Evolutionary conservation across 495 filamentous ascomycete species (phyloP).

Genomic region (Daldinia childiae): DNA sequence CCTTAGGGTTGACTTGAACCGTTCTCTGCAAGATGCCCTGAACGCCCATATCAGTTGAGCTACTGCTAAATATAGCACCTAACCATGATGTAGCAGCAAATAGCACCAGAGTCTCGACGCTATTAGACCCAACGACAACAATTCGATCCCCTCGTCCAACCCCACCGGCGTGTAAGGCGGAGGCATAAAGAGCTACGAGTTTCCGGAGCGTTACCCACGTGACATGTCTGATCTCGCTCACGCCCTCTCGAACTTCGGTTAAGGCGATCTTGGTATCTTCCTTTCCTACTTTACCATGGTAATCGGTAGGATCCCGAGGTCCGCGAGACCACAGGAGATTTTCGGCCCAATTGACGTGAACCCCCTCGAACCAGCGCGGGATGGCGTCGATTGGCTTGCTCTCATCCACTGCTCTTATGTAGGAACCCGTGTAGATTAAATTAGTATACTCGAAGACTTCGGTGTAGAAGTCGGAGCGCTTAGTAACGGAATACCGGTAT

Average conservation of each 20-base stretch:
- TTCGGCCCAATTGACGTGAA: slow-evolving; percentile 70
- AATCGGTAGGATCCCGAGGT: slow-evolving; percentile 41
- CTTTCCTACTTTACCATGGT: slow-evolving; percentile 62
- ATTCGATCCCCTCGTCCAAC: slow-evolving; percentile 75
- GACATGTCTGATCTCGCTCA: slow-evolving; percentile 61
- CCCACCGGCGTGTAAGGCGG: slow-evolving; percentile 70
- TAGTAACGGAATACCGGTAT: slow-evolving; percentile 68
- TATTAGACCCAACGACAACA: slow-evolving; percentile 75
- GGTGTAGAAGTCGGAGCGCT: slow-evolving; percentile 72
- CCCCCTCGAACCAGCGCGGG: slow-evolving; percentile 74
- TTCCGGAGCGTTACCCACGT: slow-evolving; percentile 71
- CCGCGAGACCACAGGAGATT: slow-evolving; percentile 65
- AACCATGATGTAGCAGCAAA: slow-evolving; percentile 71
- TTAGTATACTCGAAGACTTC: slow-evolving; percentile 66
- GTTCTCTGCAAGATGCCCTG: slow-evolving; percentile 79
- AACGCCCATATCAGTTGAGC: slow-evolving; percentile 81
- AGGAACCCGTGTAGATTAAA: slow-evolving; percentile 69
- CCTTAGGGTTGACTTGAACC: slow-evolving; percentile 73
- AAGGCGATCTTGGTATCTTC: slow-evolving; percentile 73
- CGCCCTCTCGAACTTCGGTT: slow-evolving; percentile 78
- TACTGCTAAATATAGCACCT: slow-evolving; percentile 75
- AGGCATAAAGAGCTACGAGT: slow-evolving; percentile 63
- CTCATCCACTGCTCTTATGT: slow-evolving; percentile 71
- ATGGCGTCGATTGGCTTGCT: slow-evolving; percentile 71
- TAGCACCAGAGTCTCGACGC: slow-evolving; percentile 74